Percentiles rank a stretch among this genome's conserved stretches.
Conservation (phyloP, 768 basidiomycete species). For the Russula foetens region DNA sequence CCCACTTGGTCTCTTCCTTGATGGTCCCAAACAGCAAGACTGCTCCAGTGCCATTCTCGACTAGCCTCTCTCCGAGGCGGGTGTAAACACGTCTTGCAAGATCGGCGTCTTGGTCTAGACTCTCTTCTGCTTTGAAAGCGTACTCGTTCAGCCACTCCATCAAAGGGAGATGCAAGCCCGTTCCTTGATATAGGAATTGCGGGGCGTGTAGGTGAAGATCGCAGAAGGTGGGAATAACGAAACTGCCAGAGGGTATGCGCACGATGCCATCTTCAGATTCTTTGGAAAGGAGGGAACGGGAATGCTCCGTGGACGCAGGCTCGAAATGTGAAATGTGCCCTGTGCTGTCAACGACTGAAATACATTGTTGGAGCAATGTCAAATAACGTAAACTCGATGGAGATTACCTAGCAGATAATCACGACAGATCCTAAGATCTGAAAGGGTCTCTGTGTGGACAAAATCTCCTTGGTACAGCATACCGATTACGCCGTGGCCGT, state of each 20-base stretch:
- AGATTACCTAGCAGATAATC: conserved; percentile 48
- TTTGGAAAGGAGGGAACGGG: conserved; percentile 28
- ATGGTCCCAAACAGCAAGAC: conserved; percentile 82
- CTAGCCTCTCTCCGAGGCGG: conserved; percentile 55
- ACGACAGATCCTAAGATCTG: conserved; percentile 43
- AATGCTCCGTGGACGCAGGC: conserved; percentile 30
- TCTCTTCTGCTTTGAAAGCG: conserved; percentile 74
- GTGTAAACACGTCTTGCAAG: conserved; percentile 64
- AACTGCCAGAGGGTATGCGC: conserved; percentile 43
- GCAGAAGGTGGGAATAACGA: conserved; percentile 71
- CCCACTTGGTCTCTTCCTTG: conserved; percentile 73
- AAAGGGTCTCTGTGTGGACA: conserved; percentile 47
- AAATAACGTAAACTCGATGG: neutral
- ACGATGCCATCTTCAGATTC: conserved; percentile 19
- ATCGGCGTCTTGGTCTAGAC: conserved; percentile 50
- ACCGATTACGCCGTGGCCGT: neutral
- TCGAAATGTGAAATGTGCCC: conserved; percentile 49
- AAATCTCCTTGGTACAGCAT: conserved; percentile 44
- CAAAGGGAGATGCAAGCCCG: conserved; percentile 74
- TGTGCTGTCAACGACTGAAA: conserved; percentile 2
- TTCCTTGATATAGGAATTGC: conserved; percentile 84
- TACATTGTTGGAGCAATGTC: neutral
- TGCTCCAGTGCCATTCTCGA: conserved; percentile 68
- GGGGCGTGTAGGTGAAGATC: conserved; percentile 86
- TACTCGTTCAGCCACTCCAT: conserved; percentile 82